Evolutionary conservation across 1,284 basidiomycete species (phyloP), one percentile per base, ranked within the genome.

Genomic region (Tilletia walkeri): DNA sequence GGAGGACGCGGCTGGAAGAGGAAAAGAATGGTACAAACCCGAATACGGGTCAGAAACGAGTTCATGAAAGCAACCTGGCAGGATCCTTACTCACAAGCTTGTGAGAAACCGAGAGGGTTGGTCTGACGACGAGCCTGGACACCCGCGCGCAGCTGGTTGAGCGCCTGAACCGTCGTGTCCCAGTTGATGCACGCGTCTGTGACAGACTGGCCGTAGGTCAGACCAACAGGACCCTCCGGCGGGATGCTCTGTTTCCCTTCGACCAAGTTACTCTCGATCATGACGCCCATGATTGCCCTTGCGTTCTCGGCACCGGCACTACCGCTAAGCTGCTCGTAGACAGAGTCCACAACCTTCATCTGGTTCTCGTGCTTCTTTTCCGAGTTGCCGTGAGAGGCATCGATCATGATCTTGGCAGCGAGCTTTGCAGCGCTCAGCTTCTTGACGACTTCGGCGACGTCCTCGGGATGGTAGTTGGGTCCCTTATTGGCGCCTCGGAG

Each of bases 231-330:
- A 3, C 81, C 81, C 4, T 56, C 16, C 2, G 73, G 24, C 0
- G 81, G 81, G 70, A 82, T 80, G n/a, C 49, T 72, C 69, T 82
- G 81, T 48, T 80, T 78, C 41, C 80, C 80, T 38, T 78, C 95
- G 65, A 92, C 88, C 70, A 98, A 87, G 84, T 99, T 95, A 65
- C 91, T 93, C 85, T 99, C 95, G 73, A 98, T 88, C 95, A 99
- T 99, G 72, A 96, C 94, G 71, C 95, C 95, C 88, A 96, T 91
- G 77, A 99, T 93, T 81, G 89, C 88, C 70, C 76, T 76, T 2
- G 71, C 68, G 59, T 69, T 56, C 12, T 72, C 72, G 45, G 77
- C 73, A 41, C 73, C 77, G 1, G 49, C 39, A 9, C 67, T 12
- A 7, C 88, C 88, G 10, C 84, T 86, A 45, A 81, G 75, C 69